Conservation (phyloP, 352 stramenopile species). For the Albugo candida region DNA sequence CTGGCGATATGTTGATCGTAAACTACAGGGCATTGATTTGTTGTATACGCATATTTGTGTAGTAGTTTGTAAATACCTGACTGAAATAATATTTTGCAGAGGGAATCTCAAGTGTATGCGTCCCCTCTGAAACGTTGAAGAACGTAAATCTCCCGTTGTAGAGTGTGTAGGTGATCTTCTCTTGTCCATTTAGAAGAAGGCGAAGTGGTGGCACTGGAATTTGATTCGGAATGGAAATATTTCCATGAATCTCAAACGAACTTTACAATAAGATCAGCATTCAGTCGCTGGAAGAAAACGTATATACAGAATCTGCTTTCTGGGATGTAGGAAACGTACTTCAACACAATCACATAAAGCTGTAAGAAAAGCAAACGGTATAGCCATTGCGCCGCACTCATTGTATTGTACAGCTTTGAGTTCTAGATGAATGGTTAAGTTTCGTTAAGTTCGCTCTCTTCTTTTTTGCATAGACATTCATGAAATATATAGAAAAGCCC, state of each 20-base stretch:
- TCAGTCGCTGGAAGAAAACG: too few species aligned
- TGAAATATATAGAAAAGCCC: too few species aligned
- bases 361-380: too few species aligned
- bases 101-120: slow-evolving; percentile 59
- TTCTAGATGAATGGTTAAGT: too few species aligned
- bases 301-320: too few species aligned
- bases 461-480: too few species aligned
- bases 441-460: too few species aligned
- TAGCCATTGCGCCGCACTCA: too few species aligned
- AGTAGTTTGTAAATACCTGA: slow-evolving; percentile 10
- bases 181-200: slow-evolving; percentile 51
- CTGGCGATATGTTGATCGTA: slow-evolving; percentile 32
- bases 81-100: slow-evolving; percentile 51
- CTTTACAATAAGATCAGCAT: background rate
- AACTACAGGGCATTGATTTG: slow-evolving; percentile 9
- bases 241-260: slow-evolving; percentile 1
- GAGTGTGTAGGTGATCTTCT: slow-evolving; percentile 43
- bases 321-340: too few species aligned
- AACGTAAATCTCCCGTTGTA: slow-evolving; percentile 51
- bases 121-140: slow-evolving; percentile 38
- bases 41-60: too few species aligned
- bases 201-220: slow-evolving; percentile 34
- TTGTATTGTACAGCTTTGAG: too few species aligned
- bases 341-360: too few species aligned
- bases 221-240: slow-evolving; percentile 7